Evolutionary conservation across 768 basidiomycete genomes (phyloP).

Genomic region (Rhodotorula paludigena): DNA sequence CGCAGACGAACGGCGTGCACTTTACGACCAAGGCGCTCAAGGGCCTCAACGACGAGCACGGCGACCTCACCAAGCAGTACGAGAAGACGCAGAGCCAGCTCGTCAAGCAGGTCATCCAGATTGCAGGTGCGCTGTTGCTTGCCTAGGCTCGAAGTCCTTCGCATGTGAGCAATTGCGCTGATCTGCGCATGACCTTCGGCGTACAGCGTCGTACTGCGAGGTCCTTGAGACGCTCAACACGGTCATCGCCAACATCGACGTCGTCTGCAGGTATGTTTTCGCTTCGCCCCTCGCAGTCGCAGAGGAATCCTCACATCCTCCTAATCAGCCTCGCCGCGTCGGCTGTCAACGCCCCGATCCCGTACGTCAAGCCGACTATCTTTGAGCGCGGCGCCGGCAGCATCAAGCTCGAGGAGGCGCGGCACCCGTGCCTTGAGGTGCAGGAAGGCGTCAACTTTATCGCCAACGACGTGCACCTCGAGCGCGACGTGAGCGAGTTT

Average conservation of each 20-base stretch:
- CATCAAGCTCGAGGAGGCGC: constrained; percentile 72
- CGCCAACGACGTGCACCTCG: constrained; percentile 90
- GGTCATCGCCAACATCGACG: constrained; percentile 82
- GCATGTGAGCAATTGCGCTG: too few relatives aligned
- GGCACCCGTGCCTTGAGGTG: constrained; percentile 94
- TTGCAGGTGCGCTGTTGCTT: constrained; percentile 64
- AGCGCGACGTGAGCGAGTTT: constrained; percentile 74
- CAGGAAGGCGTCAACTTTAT: constrained; percentile 95
- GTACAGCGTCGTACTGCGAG: constrained; percentile 81
- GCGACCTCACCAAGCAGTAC: constrained; percentile 65
- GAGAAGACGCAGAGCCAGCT: constrained; percentile 68
- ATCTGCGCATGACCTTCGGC: background rate
- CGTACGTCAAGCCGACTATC: constrained; percentile 74
- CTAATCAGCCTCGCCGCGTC: constrained; percentile 77
- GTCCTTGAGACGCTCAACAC: constrained; percentile 78
- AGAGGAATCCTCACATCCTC: accelerated
- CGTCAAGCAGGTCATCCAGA: constrained; percentile 86
- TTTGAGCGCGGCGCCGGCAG: constrained; percentile 60
- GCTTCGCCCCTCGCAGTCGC: background rate
- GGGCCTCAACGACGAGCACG: constrained; percentile 64
- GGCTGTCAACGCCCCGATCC: constrained; percentile 73
- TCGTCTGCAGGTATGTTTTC: constrained; percentile 60
- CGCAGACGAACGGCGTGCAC: constrained; percentile 76
- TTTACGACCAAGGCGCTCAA: constrained; percentile 79
- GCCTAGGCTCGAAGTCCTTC: too few relatives aligned